phyloP scores from a whole-genome alignment of 352 stramenopile species.

The Phytophthora cactorum region DNA sequence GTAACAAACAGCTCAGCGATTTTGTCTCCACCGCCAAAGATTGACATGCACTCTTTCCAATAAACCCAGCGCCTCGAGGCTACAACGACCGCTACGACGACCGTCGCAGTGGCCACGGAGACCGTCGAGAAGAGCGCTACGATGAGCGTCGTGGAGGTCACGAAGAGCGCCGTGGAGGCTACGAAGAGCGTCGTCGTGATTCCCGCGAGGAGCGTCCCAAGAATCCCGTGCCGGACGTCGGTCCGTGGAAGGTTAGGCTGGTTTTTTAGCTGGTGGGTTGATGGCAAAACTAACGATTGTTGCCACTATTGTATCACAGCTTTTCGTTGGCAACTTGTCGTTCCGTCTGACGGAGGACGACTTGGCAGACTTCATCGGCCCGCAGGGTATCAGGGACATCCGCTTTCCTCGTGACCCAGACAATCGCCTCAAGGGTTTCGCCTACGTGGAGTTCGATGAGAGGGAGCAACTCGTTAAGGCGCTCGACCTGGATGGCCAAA shows the following conservation, averaged over 20 bases:
- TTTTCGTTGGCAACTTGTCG: conserved; percentile 84
- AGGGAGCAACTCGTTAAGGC: conserved; percentile 72
- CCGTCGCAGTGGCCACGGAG: background rate
- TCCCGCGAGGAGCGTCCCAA: conserved; percentile 61
- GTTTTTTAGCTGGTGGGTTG: background rate
- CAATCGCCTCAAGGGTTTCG: conserved; percentile 81
- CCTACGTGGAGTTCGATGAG: conserved; percentile 84
- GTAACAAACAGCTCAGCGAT: conserved; percentile 18
- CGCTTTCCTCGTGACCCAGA: conserved; percentile 72
- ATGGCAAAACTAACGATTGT: conserved; percentile 1
- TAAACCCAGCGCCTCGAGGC: conserved; percentile 22
- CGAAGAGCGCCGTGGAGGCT: conserved; percentile 31
- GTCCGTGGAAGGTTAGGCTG: conserved; percentile 74
- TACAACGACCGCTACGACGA: conserved; percentile 11
- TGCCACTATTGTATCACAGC: conserved; percentile 30
- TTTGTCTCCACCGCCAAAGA: background rate
- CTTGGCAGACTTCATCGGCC: conserved; percentile 70
- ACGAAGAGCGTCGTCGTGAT: conserved; percentile 53
- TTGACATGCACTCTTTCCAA: conserved; percentile 13
- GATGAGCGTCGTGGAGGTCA: conserved; percentile 36
- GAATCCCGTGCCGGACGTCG: conserved; percentile 78
- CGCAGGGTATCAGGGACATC: conserved; percentile 69
- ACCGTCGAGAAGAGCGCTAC: conserved; percentile 23
- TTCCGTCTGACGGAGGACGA: conserved; percentile 77
- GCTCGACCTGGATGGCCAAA: conserved; percentile 61